Evolutionary conservation across 176 grass and related monocot genomes (phyloP).

Genomic region (Phyllostachys edulis): DNA sequence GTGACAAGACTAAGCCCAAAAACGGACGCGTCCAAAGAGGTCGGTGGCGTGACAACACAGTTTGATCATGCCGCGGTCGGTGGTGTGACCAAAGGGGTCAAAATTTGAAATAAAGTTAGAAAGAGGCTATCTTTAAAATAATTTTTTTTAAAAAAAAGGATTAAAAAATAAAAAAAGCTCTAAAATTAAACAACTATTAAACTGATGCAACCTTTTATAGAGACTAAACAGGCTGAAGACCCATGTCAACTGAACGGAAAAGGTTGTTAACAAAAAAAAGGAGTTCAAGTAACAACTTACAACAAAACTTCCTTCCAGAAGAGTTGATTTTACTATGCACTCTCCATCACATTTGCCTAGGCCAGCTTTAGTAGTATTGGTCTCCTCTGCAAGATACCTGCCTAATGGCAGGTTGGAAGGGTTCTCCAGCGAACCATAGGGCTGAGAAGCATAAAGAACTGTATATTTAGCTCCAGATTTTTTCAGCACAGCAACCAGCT

Average conservation of each 20-base stretch:
- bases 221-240: background rate
- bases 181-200: background rate
- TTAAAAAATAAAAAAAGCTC: no score
- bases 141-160: no score
- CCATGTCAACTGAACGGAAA: background rate
- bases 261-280: background rate
- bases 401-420: conserved; percentile 37
- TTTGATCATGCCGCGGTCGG: no score
- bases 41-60: no score
- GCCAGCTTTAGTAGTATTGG: conserved; percentile 36
- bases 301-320: conserved; percentile 89
- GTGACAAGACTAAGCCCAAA: no score
- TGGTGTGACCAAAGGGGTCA: no score
- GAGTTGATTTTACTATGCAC: conserved; percentile 75
- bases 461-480: conserved; percentile 63
- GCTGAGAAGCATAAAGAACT: conserved; percentile 79
- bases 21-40: no score
- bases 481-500: conserved; percentile 50
- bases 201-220: background rate
- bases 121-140: no score
- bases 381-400: conserved; percentile 77
- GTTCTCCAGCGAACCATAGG: conserved; percentile 42
- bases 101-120: no score
- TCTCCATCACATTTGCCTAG: conserved; percentile 62
- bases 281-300: conserved; percentile 49